Conservation (phyloP, 768 basidiomycete species). For the Hygrophoropsis aurantiaca region DNA sequence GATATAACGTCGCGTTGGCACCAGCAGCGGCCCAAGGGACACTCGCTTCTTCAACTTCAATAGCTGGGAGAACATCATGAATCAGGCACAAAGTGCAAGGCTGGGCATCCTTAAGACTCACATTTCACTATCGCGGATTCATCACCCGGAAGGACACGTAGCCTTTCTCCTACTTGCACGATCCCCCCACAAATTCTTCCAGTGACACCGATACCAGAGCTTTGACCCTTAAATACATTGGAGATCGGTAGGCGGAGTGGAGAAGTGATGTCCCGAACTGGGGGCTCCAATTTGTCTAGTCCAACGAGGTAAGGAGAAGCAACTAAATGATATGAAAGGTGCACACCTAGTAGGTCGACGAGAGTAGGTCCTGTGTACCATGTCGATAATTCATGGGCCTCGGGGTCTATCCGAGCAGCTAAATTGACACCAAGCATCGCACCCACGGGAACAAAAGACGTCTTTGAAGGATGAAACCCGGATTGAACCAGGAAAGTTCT, state of each 20-base stretch:
- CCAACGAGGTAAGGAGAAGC: constrained; percentile 1
- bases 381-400: constrained; percentile 43
- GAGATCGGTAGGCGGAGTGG: constrained; percentile 88
- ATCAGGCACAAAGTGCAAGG: neutral
- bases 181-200: constrained; percentile 87
- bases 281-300: constrained; percentile 79
- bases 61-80: constrained; percentile 48
- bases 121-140: constrained; percentile 81
- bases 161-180: constrained; percentile 86
- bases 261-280: constrained; percentile 68
- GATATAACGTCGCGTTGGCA: constrained; percentile 80
- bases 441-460: constrained; percentile 83
- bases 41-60: constrained; percentile 77
- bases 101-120: constrained; percentile 24
- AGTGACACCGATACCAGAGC: constrained; percentile 73
- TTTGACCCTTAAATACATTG: constrained; percentile 92
- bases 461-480: constrained; percentile 80
- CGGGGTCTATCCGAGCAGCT: constrained; percentile 46
- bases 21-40: constrained; percentile 91
- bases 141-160: constrained; percentile 90
- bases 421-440: constrained; percentile 92
- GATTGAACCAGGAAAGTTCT: constrained; percentile 83
- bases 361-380: constrained; percentile 92
- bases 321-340: neutral
- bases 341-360: constrained; percentile 75